Base-by-base conservation (phyloP, 805 yeast species). In the Lipomyces yamanashiensis region DNA sequence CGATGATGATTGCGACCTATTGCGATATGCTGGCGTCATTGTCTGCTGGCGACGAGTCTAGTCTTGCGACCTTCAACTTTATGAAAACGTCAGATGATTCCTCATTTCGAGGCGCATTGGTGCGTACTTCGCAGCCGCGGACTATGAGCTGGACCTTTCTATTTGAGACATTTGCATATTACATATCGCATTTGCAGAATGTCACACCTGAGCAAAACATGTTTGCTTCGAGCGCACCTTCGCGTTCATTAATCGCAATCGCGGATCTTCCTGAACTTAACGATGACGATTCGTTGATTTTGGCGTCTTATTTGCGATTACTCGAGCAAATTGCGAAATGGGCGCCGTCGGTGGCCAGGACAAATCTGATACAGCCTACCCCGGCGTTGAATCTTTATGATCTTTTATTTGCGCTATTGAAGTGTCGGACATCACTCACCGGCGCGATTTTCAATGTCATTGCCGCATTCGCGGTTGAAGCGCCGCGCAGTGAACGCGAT, bases 1-100 rank as follows among this genome's bases (percentile, higher is more conserved):
- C 93, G 9, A 79, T 91, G 54, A 90, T 92, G 78, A 84, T 90
- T 57, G 88, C 98, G 0, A 84, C 96, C 0, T 91, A 87, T 71
- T 85, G 92, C 67, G 80, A 90, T 61, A 83, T 93, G 81, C 78
- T 93, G 62, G 86, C 96, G 1, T 87, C 95, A 6, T 78, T 93
- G 45, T 81, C 95, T 0, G 80, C 82, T 19, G 87, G 88, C n/a
- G 77, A 81, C 1, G 80, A 80, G 23, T 82, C 84, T 63, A 83
- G 91, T 1, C 73, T 75, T 4, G 79, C 82, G 58, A 81, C 82
- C 0, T 85, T 80, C 70, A 82, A 80, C 59, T 85, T 84, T 66
- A 70, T 85, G 45, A 45, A 61, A 28, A 61, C 63, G 6, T 8
- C 49, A 7, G 63, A 59, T 15, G 67, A 70, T 28, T 60, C 61